Evolutionary conservation across 306 rosid species (phyloP), one percentile per base, ranked within the genome.

Genomic region (Carpinus fangiana): DNA sequence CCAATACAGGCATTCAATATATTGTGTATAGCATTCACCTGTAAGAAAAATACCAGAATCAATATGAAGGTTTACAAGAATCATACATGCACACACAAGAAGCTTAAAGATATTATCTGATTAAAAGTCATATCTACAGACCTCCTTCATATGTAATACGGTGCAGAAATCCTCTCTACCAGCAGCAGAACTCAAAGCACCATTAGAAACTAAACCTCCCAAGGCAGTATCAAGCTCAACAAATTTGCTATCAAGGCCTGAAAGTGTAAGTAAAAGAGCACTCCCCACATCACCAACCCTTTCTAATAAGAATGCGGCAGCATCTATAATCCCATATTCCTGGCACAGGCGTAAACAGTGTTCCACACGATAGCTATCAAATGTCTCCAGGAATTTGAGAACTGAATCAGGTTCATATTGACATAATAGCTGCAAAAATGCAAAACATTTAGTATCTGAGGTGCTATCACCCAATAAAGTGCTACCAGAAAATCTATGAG

Each of bases 201-300:
- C 79, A 61, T 70, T 84, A 78, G 82, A 81, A 62, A 80, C 86
- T 78, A 87, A 78, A 77, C 82, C 88, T 87, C 81, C 90, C 52
- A 95, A 84, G 73, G 94, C 91, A 83, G 84, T 85, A 81, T 86
- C 98, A 83, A 93, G 94, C 90, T 91, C 88, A 77, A 80, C 78
- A 80, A 91, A 95, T 79, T 93, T 95, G 60, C 86, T 90, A 78
- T 85, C 74, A 73, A 93, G 92, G 85, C 91, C 82, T 69, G 98
- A 91, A 83, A 95, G 97, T 43, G 96, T 85, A 76, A 93, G 93
- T 77, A 81, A 77, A 79, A 95, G 99, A 72, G 99, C 99, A 86
- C 86, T 89, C 56, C 98, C 96, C 76, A 93, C 97, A 85, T 93
- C 94, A 78, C 97, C 98, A 79, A 95, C 98, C 86, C 98, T 90